phyloP scores from a whole-genome alignment of 805 yeast species.

The Kuraishia molischiana region DNA sequence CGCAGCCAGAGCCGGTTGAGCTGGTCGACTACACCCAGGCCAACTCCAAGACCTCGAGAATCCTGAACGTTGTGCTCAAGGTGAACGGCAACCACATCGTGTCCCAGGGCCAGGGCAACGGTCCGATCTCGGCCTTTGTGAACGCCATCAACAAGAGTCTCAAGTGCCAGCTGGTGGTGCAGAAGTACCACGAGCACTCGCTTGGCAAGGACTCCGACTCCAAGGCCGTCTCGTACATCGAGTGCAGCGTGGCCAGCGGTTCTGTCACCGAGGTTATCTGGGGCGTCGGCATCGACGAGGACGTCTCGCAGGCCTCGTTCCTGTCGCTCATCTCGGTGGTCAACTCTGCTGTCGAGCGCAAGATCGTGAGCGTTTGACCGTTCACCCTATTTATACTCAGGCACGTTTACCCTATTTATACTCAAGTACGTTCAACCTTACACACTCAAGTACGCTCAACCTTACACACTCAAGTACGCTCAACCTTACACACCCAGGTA shows the following conservation, averaged over 20 bases:
- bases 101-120: conserved; percentile 59
- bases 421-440: too few relatives aligned
- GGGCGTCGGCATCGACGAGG: conserved; percentile 54
- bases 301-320: conserved; percentile 45
- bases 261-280: conserved; percentile 31
- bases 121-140: conserved; percentile 67
- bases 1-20: conserved; percentile 7
- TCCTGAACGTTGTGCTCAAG: conserved; percentile 29
- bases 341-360: conserved; percentile 15
- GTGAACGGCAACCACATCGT: conserved; percentile 22
- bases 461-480: conserved; percentile 13
- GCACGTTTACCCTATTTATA: too few relatives aligned
- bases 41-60: conserved; percentile 26
- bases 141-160: conserved; percentile 50
- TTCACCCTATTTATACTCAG: too few relatives aligned
- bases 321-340: conserved; percentile 38
- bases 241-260: conserved; percentile 32
- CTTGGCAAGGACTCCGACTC: conserved; percentile 63
- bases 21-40: conserved; percentile 9
- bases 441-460: too few relatives aligned
- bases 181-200: conserved; percentile 63
- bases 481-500: conserved; percentile 11
- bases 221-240: conserved; percentile 70
- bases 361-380: too few relatives aligned
- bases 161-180: conserved; percentile 48